Percentiles rank a stretch among this genome's conserved stretches.
Conservation (phyloP, 305 asterid genomes). For the Stenogyne calaminthoides region DNA sequence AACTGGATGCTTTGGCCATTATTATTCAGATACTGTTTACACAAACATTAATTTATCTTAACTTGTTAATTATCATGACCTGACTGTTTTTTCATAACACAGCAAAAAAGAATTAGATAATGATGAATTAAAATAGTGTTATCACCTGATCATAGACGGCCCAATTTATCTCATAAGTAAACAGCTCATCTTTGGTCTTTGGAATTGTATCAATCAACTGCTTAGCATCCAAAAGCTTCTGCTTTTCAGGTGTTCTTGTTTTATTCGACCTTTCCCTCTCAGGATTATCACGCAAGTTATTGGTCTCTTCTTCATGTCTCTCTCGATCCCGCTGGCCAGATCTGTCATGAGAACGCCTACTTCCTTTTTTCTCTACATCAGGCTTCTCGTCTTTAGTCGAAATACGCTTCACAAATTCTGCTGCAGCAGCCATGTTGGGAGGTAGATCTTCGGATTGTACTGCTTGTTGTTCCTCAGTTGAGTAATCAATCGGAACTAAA, state of each 20-base stretch:
- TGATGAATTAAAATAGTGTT: conserved; percentile 5
- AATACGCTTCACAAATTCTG: conserved; percentile 69
- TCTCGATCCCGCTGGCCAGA: conserved; percentile 76
- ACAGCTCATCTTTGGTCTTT: conserved; percentile 94
- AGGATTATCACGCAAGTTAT: conserved; percentile 49
- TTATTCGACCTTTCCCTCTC: conserved; percentile 66
- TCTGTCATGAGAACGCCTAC: conserved; percentile 76
- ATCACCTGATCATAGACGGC: conserved; percentile 80
- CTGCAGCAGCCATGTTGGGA: conserved; percentile 61
- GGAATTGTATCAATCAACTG: conserved; percentile 97
- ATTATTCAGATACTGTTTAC: background rate
- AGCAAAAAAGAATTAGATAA: background rate
- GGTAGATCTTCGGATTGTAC: conserved; percentile 60
- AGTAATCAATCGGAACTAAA: conserved; percentile 95
- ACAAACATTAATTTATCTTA: background rate
- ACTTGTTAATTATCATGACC: background rate
- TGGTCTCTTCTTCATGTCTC: conserved; percentile 59
- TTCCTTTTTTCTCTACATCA: conserved; percentile 68
- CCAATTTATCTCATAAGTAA: conserved; percentile 93
- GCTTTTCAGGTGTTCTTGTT: conserved; percentile 66
- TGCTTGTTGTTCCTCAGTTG: conserved; percentile 80
- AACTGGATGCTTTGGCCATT: background rate
- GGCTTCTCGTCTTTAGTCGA: conserved; percentile 74
- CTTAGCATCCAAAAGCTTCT: conserved; percentile 91
- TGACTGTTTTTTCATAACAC: background rate